Base-by-base conservation (phyloP, 2,329 filamentous ascomycete genomes). In the Penicillium concentricum region DNA sequence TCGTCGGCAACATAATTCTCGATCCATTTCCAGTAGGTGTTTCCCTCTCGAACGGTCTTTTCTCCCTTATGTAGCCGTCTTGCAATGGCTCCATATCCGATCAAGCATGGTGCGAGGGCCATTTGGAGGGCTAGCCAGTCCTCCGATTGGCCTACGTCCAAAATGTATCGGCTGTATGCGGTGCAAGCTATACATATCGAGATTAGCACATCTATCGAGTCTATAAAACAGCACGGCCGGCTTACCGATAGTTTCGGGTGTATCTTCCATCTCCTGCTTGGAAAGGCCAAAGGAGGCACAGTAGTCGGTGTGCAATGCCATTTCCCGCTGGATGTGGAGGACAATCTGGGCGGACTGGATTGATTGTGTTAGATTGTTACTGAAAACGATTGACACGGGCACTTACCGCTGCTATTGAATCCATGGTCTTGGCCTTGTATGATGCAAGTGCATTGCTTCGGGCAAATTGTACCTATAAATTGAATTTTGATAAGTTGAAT, bases 11-110 rank as follows among this genome's bases (percentile, higher is more conserved):
- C 84, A 69, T 97, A 97, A 68, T 91, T 95, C 70, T 92, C 81
- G 63, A 97, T 91, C 93, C 93, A 97, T 44, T 86, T 83, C 88
- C 89, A 94, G 77, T 96, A 97, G 18, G 77, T 80, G 71, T 93
- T 95, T 0, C 79, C 84, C 13, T 88, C 80, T 38, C 81, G 80
- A 47, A 78, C 67, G 35, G 86, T 88, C n/a, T 78, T 79, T 47
- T 82, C 76, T 59, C 89, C 86, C 15, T 79, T 79, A 65, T 86
- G 81, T 3, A 96, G 79, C 66, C 90, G 83, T 66, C 82, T 81
- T 6, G 90, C 93, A 58, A 95, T 90, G 54, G 85, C 84, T 10
- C 88, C 88, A 72, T 97, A 97, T 41, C 93, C 93, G n/a, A 97
- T 82, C 32, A 96, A 80, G 70, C 93, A 97, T 0, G 93, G 92